Conservation (phyloP, 1,139 yeast genomes). For the Debaryomyces psychrophilus region DNA sequence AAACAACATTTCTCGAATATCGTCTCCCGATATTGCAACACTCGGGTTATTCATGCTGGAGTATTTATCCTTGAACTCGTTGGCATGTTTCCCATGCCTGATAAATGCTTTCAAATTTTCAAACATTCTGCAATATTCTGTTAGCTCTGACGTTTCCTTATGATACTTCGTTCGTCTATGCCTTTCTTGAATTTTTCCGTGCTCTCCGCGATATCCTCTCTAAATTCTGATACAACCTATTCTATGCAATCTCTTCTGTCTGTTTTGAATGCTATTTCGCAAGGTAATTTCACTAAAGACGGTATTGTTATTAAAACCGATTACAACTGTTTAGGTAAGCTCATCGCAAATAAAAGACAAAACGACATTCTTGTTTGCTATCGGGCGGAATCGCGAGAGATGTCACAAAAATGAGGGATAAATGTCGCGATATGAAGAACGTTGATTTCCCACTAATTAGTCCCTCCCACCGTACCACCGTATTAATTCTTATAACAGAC, state of each 20-base stretch:
- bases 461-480: background rate
- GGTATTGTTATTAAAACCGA: no score
- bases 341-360: slow-evolving; percentile 4
- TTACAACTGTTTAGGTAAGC: background rate
- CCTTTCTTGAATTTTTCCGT: background rate
- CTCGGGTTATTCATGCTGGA: background rate
- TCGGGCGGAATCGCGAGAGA: background rate
- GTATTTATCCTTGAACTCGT: slow-evolving; percentile 34
- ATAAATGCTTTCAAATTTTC: slow-evolving; percentile 77
- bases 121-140: slow-evolving; percentile 32
- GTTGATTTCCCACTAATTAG: background rate
- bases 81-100: slow-evolving; percentile 82
- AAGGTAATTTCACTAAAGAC: no score
- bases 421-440: slow-evolving; percentile 3
- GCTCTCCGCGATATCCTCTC: background rate
- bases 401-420: background rate
- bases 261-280: background rate
- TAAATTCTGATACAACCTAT: background rate
- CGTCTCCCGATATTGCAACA: background rate
- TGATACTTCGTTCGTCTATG: background rate
- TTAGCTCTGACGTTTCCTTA: background rate
- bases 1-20: background rate
- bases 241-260: background rate
- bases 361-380: slow-evolving; percentile 11
- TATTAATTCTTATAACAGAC: background rate